phyloP scores from a whole-genome alignment of 2,329 filamentous ascomycete genomes.

The Capronia epimyces region DNA sequence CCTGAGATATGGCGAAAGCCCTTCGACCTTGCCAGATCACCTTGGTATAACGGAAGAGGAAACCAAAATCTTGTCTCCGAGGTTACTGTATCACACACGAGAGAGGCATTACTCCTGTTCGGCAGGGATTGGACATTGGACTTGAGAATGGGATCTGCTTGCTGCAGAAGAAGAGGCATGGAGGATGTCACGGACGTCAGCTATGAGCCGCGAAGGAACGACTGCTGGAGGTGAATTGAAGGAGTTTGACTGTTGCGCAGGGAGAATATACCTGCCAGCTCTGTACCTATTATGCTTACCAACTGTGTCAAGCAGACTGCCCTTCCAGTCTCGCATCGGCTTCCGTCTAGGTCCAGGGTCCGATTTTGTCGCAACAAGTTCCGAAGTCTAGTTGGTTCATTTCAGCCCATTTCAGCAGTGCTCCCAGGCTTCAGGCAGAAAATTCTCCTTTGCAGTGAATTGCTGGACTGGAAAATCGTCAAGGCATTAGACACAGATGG shows the following conservation, averaged over 20 bases:
- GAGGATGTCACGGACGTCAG: constrained; percentile 18
- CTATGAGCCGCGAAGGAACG: constrained; percentile 13
- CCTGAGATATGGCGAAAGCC: constrained; percentile 37
- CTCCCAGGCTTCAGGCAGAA: constrained; percentile 8
- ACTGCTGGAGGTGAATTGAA: constrained; percentile 10
- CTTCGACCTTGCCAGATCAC: constrained; percentile 29
- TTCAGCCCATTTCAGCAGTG: constrained; percentile 8
- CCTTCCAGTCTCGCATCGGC: constrained; percentile 3
- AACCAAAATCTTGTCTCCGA: constrained; percentile 91
- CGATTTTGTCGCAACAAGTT: constrained; percentile 19
- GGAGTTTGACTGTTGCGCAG: constrained; percentile 3
- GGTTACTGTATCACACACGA: constrained; percentile 73
- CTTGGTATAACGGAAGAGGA: constrained; percentile 55
- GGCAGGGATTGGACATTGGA: constrained; percentile 31
- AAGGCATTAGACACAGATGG: constrained; percentile 9
- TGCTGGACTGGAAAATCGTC: constrained; percentile 5
- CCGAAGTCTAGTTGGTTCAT: constrained; percentile 12
- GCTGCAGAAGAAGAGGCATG: constrained; percentile 10
- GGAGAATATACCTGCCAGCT: not conserved
- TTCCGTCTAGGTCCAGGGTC: constrained; percentile 20
- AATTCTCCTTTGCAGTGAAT: constrained; percentile 1
- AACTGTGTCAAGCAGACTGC: constrained; percentile 10
- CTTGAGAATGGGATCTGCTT: constrained; percentile 27
- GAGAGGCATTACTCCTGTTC: constrained; percentile 52
- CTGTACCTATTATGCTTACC: not conserved